Evolutionary conservation across 441 rosid genomes (phyloP), one percentile per base, ranked within the genome.

Genomic region (Euphorbia schlechtendalii): DNA sequence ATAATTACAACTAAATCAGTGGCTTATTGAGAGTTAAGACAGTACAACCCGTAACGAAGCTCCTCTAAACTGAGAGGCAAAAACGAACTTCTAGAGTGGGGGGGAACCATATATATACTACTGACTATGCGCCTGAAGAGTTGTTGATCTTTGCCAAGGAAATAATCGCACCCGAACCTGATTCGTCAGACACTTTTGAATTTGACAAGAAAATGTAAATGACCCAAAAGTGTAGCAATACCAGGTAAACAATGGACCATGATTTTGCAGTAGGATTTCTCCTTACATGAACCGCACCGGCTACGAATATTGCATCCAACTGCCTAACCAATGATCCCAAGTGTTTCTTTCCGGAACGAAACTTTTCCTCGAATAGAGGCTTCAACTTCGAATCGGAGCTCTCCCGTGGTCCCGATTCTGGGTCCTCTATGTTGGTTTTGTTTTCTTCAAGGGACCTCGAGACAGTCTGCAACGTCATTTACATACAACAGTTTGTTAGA

Each of bases 151-250:
- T 93, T 71, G 84, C 89, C 78, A 90, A 76, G 45, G 97, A 90
- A 71, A 90, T 52, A n/a, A 81, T 80, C 1, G 95, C 97, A 69
- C 96, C 97, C 5, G 97, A 84, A 73, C 68, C 74, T 28, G 72
- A 57, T 56, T 78, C 83, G 24, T 68, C 61, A 14, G 97, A 74
- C 15, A 83, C 73, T 60, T 56, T 65, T 0, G 93, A 78, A 63
- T 82, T 80, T 25, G 92, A 79, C 32, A 74, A 67, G 36, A 90
- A 78, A 67, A 93, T 88, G 77, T 93, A 93, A 64, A 88, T n/a
- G 74, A 93, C 99, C 99, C 99, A 93, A 30, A 93, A 65, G 73
- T 93, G 99, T 66, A 93, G 97, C 77, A 88, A 88, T 25, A 80
- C 81, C 0, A 93, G 72, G 79, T 93, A 90, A 3, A 78, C 71